A percentile compares a stretch with the other conserved stretches of the same genome.
Evolutionary conservation across 2,329 filamentous ascomycete genomes (phyloP).

Genomic region (Pseudomassariella vexata): DNA sequence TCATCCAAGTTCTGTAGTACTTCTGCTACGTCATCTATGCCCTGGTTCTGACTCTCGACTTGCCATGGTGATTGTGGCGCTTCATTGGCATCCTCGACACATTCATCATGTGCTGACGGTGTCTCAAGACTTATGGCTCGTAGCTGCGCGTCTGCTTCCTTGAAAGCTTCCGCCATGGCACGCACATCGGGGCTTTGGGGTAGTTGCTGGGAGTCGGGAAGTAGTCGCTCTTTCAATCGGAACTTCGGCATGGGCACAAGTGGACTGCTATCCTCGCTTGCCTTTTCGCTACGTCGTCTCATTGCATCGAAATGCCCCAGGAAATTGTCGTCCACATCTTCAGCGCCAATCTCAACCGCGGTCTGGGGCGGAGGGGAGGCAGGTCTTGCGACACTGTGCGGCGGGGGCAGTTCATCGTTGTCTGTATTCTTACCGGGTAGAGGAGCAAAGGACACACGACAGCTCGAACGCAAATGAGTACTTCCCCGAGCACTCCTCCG

Average conservation of each 20-base stretch:
- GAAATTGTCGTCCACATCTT: conserved; percentile 31
- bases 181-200: conserved; percentile 32
- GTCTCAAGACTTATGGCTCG: conserved; percentile 8
- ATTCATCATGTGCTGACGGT: conserved; percentile 1
- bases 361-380: conserved; percentile 39
- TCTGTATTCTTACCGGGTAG: conserved; percentile 22
- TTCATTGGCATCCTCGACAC: conserved; percentile 5
- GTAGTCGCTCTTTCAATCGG: conserved; percentile 24
- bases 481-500: conserved; percentile 4
- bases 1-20: conserved; percentile 40
- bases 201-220: conserved; percentile 36
- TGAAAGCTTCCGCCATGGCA: conserved; percentile 45
- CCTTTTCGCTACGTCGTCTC: too few relatives aligned
- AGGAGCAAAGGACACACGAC: conserved; percentile 29
- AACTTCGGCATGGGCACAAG: conserved; percentile 8
- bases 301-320: conserved; percentile 42
- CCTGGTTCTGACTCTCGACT: conserved; percentile 14
- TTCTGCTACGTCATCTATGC: conserved; percentile 36
- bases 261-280: too few relatives aligned
- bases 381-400: conserved; percentile 12
- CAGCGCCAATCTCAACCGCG: conserved; percentile 24
- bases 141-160: conserved; percentile 32
- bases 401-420: conserved; percentile 9
- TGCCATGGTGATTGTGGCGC: conserved; percentile 23
- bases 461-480: conserved; percentile 7